Conservation (phyloP, 768 basidiomycete species). For the Tricholoma saponaceum region DNA sequence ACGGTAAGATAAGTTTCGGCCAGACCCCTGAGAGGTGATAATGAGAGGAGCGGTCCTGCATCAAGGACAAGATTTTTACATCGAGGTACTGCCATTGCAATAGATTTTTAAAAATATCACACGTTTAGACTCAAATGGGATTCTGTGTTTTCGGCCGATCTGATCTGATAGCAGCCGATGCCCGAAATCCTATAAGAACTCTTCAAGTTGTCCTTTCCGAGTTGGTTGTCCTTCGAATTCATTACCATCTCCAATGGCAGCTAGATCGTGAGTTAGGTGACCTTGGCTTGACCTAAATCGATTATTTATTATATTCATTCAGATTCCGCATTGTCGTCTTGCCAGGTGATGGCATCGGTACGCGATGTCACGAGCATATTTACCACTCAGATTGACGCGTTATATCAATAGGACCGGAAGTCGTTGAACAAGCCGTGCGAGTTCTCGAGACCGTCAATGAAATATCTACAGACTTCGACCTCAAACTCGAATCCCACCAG, state of each 20-base stretch:
- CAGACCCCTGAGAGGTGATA: conserved; percentile 85
- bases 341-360: conserved; percentile 97
- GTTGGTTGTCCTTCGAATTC: conserved; percentile 5
- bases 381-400: neutral
- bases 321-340: conserved; percentile 89
- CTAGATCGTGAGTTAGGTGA: conserved; percentile 36
- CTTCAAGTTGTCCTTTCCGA: neutral
- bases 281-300: neutral
- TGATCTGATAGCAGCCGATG: conserved; percentile 4
- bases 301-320: conserved; percentile 4
- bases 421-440: conserved; percentile 78
- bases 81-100: conserved; percentile 27
- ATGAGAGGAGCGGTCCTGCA: conserved; percentile 87
- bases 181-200: too few relatives aligned
- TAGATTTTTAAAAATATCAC: neutral
- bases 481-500: conserved; percentile 69
- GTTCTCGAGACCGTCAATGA: conserved; percentile 73
- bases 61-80: conserved; percentile 87
- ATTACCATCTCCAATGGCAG: conserved; percentile 29
- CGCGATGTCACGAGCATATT: conserved; percentile 12
- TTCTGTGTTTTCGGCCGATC: conserved; percentile 7
- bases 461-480: conserved; percentile 57
- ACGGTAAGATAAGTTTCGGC: conserved; percentile 84
- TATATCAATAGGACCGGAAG: conserved; percentile 72
- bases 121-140: neutral